phyloP scores from a whole-genome alignment of 2,329 filamentous ascomycete species.

The Xylaria arbuscula region DNA sequence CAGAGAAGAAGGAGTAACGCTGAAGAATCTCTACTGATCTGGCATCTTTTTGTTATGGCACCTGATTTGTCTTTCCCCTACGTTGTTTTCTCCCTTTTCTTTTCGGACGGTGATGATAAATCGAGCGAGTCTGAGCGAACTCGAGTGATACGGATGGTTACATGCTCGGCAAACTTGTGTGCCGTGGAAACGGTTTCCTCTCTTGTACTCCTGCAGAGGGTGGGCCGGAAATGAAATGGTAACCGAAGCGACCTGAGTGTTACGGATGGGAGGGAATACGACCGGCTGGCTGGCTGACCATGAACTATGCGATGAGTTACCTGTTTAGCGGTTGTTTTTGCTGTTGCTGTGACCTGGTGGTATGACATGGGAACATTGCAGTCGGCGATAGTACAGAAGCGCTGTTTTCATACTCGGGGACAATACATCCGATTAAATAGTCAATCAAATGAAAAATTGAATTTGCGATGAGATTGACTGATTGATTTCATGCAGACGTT shows the following conservation, averaged over 20 bases:
- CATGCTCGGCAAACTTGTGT: constrained; percentile 2
- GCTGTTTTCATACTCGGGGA: constrained; percentile 13
- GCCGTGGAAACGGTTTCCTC: background rate
- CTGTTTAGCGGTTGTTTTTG: background rate
- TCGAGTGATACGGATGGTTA: constrained; percentile 6
- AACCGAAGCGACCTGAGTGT: background rate
- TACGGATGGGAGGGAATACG: background rate
- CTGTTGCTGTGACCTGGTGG: no score
- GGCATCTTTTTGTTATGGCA: background rate
- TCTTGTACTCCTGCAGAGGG: constrained; percentile 8
- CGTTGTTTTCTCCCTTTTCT: background rate
- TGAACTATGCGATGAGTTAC: constrained; percentile 18
- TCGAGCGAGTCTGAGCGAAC: background rate
- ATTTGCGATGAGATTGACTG: background rate
- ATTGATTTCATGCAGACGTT: constrained; percentile 18
- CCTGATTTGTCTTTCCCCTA: no score
- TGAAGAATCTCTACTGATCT: constrained; percentile 3
- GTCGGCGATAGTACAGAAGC: constrained; percentile 21
- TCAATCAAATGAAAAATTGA: background rate
- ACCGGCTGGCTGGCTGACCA: background rate
- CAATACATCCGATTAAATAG: background rate
- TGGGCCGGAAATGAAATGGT: background rate
- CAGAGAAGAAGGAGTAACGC: background rate
- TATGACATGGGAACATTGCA: constrained; percentile 2
- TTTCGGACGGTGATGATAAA: constrained; percentile 15